A percentile compares a stretch with the other conserved stretches of the same genome.
Conservation (phyloP, 371 early-diverging fungal species). For the Thermomucor indicae-seudaticae region DNA sequence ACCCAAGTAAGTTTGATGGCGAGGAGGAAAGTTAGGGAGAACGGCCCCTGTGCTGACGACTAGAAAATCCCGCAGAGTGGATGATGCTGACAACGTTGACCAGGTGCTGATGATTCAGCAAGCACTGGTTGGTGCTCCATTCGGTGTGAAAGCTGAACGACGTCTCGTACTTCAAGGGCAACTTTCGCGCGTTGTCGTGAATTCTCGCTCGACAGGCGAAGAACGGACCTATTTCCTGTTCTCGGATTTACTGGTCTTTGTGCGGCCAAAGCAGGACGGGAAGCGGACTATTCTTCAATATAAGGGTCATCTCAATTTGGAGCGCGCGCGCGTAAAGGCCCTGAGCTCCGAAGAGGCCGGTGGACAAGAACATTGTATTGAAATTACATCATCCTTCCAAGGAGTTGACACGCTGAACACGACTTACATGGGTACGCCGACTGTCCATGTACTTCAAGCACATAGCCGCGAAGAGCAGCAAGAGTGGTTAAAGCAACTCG, state of each 20-base stretch:
- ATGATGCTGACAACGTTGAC: constrained; percentile 39
- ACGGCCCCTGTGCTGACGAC: background rate
- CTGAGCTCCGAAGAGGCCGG: constrained; percentile 26
- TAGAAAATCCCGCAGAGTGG: constrained; percentile 12
- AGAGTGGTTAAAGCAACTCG: constrained; percentile 24
- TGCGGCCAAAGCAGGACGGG: constrained; percentile 22
- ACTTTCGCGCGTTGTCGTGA: constrained; percentile 21
- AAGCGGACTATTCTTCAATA: constrained; percentile 25
- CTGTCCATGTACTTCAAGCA: constrained; percentile 22
- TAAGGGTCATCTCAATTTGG: constrained; percentile 31
- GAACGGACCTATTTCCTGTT: constrained; percentile 34
- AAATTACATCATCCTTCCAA: constrained; percentile 30
- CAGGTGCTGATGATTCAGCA: constrained; percentile 41
- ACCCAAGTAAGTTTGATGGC: constrained; percentile 21
- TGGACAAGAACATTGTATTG: constrained; percentile 24
- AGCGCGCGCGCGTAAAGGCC: constrained; percentile 25
- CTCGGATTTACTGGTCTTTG: constrained; percentile 36
- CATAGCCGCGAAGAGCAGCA: constrained; percentile 18
- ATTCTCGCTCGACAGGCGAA: constrained; percentile 22
- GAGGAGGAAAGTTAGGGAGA: no score
- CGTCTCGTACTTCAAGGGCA: constrained; percentile 31
- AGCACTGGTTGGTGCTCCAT: constrained; percentile 29
- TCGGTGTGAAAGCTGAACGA: constrained; percentile 34
- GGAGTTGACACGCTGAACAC: constrained; percentile 37
- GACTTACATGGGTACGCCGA: constrained; percentile 29